Evolutionary conservation across 2,329 filamentous ascomycete genomes (phyloP), one percentile per base, ranked within the genome.

Genomic region (Monosporascus sp.): DNA sequence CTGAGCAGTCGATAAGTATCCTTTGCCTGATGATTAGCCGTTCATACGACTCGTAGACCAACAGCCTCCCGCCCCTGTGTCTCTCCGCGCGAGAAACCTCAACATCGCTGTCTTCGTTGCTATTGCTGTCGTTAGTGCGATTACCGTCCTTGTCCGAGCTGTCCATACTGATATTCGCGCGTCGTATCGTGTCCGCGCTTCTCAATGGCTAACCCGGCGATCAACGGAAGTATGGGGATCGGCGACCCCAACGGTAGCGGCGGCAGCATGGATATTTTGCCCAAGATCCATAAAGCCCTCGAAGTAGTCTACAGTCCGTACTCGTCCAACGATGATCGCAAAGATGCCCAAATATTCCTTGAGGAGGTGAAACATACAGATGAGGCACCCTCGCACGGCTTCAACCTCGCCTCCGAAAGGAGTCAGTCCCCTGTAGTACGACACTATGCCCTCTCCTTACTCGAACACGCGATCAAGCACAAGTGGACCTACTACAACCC

Each of bases 381-480:
- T 53, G 85, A 92, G 64, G 92, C 93, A 5, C 90, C 91, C 2
- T 84, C 88, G 48, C 87, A 94, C 73, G 94, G 94, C 60, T 96
- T 90, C 72, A 81, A 81, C 24, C 82, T 99, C 55, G 92, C 92
- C 45, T 84, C 83, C 60, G 86, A 94, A 70, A 81, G 78, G 64
- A 76, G 80, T 38, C 90, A 95, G 67, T 81, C 89, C 51, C 84
- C 90, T 41, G 82, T 94, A 52, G 88, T 97, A 53, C 88, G 94
- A 63, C 92, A 97, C 73, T 99, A 95, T 70, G 94, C 92, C 53
- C 81, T 99, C 35, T 95, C 92, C 27, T 80, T 99, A 53, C 82
- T 99, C 60, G 93, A 97, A 65, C 88, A 95, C 71, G 86, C 90
- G 46, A 87, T 97, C 68, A 89, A 87, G 61, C 92, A 96, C 72